phyloP scores from a whole-genome alignment of 495 filamentous ascomycete species.

The Ramalina intermedia region DNA sequence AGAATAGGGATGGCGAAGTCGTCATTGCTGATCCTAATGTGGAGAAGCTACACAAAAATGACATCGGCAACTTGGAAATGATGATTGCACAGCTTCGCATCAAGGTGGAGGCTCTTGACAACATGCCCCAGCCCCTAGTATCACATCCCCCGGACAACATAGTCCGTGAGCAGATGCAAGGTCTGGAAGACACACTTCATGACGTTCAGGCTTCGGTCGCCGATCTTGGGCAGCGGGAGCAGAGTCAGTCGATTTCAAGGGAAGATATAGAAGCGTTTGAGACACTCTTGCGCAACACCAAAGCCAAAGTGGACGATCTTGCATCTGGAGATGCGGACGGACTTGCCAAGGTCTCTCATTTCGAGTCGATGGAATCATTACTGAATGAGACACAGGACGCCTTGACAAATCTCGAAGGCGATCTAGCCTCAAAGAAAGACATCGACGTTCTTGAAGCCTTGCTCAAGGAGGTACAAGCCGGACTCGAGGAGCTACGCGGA shows the following conservation, averaged over 20 bases:
- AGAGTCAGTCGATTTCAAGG: constrained; percentile 32
- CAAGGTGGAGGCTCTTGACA: constrained; percentile 71
- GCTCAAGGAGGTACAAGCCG: constrained; percentile 55
- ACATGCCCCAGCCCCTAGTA: constrained; percentile 32
- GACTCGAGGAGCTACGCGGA: constrained; percentile 65
- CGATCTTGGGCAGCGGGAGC: constrained; percentile 29
- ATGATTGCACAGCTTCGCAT: constrained; percentile 67
- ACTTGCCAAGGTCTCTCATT: constrained; percentile 58
- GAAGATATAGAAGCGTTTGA: constrained; percentile 84
- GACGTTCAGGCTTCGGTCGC: constrained; percentile 44
- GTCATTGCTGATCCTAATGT: constrained; percentile 36
- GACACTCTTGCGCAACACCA: constrained; percentile 70
- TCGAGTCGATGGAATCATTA: constrained; percentile 56
- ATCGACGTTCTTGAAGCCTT: constrained; percentile 59
- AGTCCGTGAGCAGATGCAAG: constrained; percentile 46
- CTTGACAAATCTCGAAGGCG: constrained; percentile 44
- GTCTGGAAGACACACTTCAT: constrained; percentile 39
- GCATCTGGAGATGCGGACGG: constrained; percentile 43
- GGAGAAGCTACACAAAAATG: constrained; percentile 39
- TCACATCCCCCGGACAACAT: constrained; percentile 26
- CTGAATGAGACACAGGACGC: constrained; percentile 58
- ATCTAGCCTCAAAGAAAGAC: constrained; percentile 59
- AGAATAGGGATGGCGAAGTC: constrained; percentile 35
- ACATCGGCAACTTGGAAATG: constrained; percentile 70
- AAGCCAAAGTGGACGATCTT: constrained; percentile 66